phyloP scores from a whole-genome alignment of 192 early-diverging fungal genomes.

The Chytriomyces confervae region DNA sequence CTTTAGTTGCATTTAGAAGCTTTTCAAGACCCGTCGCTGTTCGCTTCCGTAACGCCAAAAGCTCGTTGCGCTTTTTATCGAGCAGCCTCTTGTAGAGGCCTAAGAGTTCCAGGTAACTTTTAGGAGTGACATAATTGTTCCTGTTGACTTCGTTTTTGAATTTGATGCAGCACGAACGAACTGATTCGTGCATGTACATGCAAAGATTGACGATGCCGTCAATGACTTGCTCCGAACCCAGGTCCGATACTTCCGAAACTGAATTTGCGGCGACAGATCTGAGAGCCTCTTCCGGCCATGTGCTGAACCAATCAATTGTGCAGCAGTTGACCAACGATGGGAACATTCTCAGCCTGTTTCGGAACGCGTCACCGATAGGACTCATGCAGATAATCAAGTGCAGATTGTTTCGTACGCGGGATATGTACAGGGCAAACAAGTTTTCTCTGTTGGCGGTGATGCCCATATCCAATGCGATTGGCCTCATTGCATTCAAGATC shows the following conservation, averaged over 20 bases:
- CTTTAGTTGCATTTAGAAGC: constrained; percentile 62
- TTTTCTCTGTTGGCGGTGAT: constrained; percentile 59
- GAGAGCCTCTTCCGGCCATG: constrained; percentile 70
- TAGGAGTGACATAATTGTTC: constrained; percentile 71
- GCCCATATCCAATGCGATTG: constrained; percentile 54
- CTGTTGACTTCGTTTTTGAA: constrained; percentile 63
- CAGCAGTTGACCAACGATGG: constrained; percentile 70
- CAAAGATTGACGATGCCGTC: constrained; percentile 65
- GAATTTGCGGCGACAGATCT: constrained; percentile 63
- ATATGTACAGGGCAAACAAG: constrained; percentile 63
- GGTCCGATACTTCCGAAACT: constrained; percentile 58
- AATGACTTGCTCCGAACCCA: constrained; percentile 64
- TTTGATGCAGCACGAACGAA: constrained; percentile 55
- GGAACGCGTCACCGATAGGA: constrained; percentile 69
- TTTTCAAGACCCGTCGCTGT: constrained; percentile 67
- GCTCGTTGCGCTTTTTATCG: constrained; percentile 64
- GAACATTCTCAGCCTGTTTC: constrained; percentile 67
- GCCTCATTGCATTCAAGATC: constrained; percentile 63
- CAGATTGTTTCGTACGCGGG: constrained; percentile 54
- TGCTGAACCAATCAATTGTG: constrained; percentile 73
- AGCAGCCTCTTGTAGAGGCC: constrained; percentile 62
- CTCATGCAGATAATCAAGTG: constrained; percentile 71
- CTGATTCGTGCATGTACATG: constrained; percentile 66
- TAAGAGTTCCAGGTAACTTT: constrained; percentile 64
- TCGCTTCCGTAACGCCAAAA: constrained; percentile 57